Percentiles rank a stretch among this genome's conserved stretches.
These are phyloP conservation scores for Rhodotorula sp. DNA, from an alignment of 1,284 basidiomycete genomes.

Conservation along the genomic window DNA sequence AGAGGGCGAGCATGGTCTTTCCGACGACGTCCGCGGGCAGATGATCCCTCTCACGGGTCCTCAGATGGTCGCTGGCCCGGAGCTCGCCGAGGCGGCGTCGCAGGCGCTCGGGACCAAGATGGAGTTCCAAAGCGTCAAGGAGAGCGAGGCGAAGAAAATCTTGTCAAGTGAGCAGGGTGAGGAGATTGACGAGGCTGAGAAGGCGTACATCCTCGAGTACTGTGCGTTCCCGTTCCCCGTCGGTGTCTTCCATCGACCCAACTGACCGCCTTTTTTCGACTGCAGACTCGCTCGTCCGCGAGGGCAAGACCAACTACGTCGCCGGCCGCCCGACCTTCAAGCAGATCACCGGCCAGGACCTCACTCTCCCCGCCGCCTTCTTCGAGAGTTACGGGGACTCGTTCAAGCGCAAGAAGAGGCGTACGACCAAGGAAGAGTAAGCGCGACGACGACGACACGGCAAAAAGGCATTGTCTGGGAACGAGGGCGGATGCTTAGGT, in stretches of 20 bases:
- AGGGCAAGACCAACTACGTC: constrained; percentile 12
- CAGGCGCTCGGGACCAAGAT: constrained; percentile 27
- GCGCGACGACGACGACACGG: no score
- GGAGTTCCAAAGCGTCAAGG: constrained; percentile 8
- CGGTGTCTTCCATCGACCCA: not conserved
- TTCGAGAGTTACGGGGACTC: constrained; percentile 8
- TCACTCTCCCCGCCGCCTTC: not conserved
- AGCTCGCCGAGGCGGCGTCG: constrained; percentile 34
- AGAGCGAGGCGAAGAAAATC: constrained; percentile 17
- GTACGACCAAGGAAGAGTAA: constrained; percentile 1
- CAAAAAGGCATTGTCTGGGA: not conserved
- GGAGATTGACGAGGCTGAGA: constrained; percentile 10
- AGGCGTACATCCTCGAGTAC: constrained; percentile 15
- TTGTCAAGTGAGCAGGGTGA: not conserved
- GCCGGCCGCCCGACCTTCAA: constrained; percentile 4
- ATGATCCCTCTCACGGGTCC: constrained; percentile 35
- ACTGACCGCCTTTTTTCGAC: not conserved
- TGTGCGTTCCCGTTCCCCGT: not conserved
- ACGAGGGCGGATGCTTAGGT: no score
- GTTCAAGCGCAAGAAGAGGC: constrained; percentile 15
- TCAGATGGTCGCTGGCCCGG: constrained; percentile 25
- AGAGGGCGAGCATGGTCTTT: constrained; percentile 32
- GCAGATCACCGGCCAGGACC: constrained; percentile 8
- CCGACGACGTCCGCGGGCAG: constrained; percentile 30
- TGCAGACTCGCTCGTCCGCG: constrained; percentile 9